Conservation (phyloP, 192 early-diverging fungal genomes). For the Thamnidium elegans region DNA sequence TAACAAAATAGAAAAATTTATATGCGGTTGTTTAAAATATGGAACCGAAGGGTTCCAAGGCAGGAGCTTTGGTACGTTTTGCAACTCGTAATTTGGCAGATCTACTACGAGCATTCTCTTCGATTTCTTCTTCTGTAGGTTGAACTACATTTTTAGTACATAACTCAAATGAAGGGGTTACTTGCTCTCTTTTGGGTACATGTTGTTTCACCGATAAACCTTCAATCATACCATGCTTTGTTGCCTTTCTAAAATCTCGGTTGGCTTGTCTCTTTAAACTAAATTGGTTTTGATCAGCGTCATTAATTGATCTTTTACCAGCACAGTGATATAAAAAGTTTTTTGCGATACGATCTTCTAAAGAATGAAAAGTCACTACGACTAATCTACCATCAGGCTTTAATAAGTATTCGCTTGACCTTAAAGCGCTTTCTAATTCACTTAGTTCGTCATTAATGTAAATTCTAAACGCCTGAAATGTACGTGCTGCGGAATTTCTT, state of each 20-base stretch:
- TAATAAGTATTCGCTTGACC: slow-evolving; percentile 49
- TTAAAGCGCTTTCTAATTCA: slow-evolving; percentile 54
- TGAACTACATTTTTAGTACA: slow-evolving; percentile 41
- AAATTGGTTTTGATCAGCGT: slow-evolving; percentile 25
- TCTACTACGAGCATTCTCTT: slow-evolving; percentile 55
- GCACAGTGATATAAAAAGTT: slow-evolving; percentile 46
- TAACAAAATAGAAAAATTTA: too few species aligned
- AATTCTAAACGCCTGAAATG: slow-evolving; percentile 63
- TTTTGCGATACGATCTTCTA: slow-evolving; percentile 74
- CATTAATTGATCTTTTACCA: slow-evolving; percentile 30
- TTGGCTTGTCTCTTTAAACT: slow-evolving; percentile 28
- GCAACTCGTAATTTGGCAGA: slow-evolving; percentile 50
- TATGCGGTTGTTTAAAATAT: too few species aligned
- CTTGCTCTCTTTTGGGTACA: neutral
- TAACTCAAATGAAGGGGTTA: slow-evolving; percentile 29
- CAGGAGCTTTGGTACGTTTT: slow-evolving; percentile 20
- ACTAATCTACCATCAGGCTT: slow-evolving; percentile 52
- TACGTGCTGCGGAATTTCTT: slow-evolving; percentile 51
- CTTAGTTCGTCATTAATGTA: slow-evolving; percentile 68
- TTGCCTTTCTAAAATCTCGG: slow-evolving; percentile 11
- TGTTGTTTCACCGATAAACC: neutral
- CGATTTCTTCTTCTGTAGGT: slow-evolving; percentile 48
- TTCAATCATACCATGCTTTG: neutral
- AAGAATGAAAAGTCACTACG: slow-evolving; percentile 69
- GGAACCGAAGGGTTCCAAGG: slow-evolving; percentile 25